phyloP scores from a whole-genome alignment of 108 stramenopile genomes.

The Nitzschia sp. region DNA sequence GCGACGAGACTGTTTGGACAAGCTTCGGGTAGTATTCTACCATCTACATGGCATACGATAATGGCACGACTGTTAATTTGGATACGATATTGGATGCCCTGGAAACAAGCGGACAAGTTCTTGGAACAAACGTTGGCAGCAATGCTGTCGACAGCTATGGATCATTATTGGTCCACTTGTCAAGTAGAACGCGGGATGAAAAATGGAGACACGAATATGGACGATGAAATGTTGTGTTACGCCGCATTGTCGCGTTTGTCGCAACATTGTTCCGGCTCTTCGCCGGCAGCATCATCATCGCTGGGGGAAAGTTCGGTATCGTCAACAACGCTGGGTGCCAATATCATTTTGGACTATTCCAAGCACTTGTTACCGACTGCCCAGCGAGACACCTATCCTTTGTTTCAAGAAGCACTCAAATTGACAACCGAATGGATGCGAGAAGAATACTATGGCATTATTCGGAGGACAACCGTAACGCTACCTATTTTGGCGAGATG shows the following conservation, averaged over 20 bases:
- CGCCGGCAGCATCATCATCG: not conserved
- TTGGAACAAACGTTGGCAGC: slow-evolving; percentile 12
- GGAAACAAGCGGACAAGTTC: not conserved
- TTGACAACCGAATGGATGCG: slow-evolving; percentile 13
- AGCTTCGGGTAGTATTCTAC: not conserved
- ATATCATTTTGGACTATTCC: slow-evolving; percentile 17
- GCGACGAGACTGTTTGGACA: slow-evolving; percentile 26
- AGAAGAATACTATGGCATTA: slow-evolving; percentile 26
- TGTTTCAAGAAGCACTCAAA: slow-evolving; percentile 7
- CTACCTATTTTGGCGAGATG: slow-evolving; percentile 36
- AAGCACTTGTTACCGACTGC: slow-evolving; percentile 3
- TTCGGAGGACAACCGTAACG: not conserved
- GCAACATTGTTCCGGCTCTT: not conserved
- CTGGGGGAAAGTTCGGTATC: too few relatives aligned
- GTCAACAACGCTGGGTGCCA: not conserved
- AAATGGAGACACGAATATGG: not conserved
- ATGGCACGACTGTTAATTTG: slow-evolving; percentile 30
- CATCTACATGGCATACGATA: slow-evolving; percentile 19
- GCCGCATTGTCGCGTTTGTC: slow-evolving; percentile 7
- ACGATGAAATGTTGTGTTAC: slow-evolving; percentile 48
- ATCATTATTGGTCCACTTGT: slow-evolving; percentile 35
- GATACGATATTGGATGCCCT: slow-evolving; percentile 13
- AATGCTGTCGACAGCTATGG: slow-evolving; percentile 39
- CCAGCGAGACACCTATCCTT: slow-evolving; percentile 12
- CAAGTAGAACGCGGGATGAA: not conserved